Base-by-base conservation (phyloP, 495 filamentous ascomycete genomes). In the Oidiodendron maius region DNA sequence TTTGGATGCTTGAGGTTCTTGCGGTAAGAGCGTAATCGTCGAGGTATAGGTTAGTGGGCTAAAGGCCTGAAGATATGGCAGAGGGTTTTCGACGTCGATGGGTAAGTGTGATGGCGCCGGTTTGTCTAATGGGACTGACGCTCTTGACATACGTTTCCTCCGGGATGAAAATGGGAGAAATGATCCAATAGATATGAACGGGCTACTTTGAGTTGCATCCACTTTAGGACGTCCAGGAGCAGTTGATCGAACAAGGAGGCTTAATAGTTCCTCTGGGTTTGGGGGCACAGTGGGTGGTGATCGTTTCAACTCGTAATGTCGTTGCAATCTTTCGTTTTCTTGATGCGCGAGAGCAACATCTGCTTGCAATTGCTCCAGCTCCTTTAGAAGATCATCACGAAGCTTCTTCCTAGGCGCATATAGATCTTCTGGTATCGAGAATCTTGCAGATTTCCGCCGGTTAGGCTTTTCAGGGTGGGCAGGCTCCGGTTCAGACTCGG, bases 61-160 rank as follows among this genome's bases (percentile, higher is more conserved):
- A 51, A 84, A 82, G 40, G 72, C 63, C 55, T 75, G 69, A 0
- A 82, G 71, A 56, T 71, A 80, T 5, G 78, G 76, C 2, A 82
- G 62, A 45, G 76, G 74, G 56, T 80, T 71, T 1, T 66, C 67
- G 55, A 81, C 68, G 11, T 68, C 54, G 9, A 81, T 35, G 4
- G 80, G 77, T 43, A 70, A 67, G 56, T 82, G 75, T 1, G 78
- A 81, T 16, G 67, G 58, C 2, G 66, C 57, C 2, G 60, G 61
- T 8, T 56, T 59, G 1, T 62, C 46, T 16, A 64, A 6, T 10
- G 37, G 48, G 1, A 55, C 46, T 17, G 51, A n/a, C 1, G 59
- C 35, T 46, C 56, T 49, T 0, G 28, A 30, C 5, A 38, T 37
- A 9, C 42, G 40, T 40, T 28, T 54, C 54, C 13, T 64, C 26